phyloP scores from a whole-genome alignment of 768 basidiomycete genomes.

The Kwoniella europaea region DNA sequence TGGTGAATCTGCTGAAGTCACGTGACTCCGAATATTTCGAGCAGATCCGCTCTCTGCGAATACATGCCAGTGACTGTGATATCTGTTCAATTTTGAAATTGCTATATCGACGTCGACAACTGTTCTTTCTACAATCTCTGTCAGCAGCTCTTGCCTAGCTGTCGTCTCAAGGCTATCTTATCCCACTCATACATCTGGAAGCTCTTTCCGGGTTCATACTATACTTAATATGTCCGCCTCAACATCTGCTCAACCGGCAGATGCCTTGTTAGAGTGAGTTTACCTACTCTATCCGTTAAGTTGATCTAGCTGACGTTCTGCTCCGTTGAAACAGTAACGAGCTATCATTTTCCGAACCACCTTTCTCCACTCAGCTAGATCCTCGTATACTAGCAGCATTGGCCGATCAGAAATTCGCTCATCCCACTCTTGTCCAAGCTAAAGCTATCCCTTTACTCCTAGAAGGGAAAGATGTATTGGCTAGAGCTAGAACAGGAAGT shows the following conservation, averaged over 20 bases:
- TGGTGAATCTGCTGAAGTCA: neutral
- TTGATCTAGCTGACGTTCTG: neutral
- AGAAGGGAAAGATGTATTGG: slow-evolving; percentile 85
- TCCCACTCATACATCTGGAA: too few species aligned
- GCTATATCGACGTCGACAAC: neutral
- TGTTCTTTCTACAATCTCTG: neutral
- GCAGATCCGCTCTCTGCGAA: neutral
- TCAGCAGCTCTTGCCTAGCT: too few species aligned
- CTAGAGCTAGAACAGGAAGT: slow-evolving; percentile 90
- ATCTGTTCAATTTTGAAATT: too few species aligned
- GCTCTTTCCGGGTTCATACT: neutral
- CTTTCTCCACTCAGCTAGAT: slow-evolving; percentile 80
- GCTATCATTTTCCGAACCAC: slow-evolving; percentile 58
- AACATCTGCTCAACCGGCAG: slow-evolving; percentile 26
- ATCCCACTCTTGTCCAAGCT: slow-evolving; percentile 87
- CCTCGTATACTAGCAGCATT: slow-evolving; percentile 82
- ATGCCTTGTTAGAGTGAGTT: slow-evolving; percentile 38
- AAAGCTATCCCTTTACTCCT: slow-evolving; percentile 92
- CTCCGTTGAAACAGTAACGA: slow-evolving; percentile 32
- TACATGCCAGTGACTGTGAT: too few species aligned
- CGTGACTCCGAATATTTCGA: neutral
- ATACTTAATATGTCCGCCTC: slow-evolving; percentile 19
- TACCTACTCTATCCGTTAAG: neutral
- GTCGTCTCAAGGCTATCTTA: too few species aligned
- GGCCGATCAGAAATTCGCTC: slow-evolving; percentile 84